Evolutionary conservation across 108 stramenopile genomes (phyloP), one percentile per base, ranked within the genome.

Genomic region (Cyclotella distinguenda): DNA sequence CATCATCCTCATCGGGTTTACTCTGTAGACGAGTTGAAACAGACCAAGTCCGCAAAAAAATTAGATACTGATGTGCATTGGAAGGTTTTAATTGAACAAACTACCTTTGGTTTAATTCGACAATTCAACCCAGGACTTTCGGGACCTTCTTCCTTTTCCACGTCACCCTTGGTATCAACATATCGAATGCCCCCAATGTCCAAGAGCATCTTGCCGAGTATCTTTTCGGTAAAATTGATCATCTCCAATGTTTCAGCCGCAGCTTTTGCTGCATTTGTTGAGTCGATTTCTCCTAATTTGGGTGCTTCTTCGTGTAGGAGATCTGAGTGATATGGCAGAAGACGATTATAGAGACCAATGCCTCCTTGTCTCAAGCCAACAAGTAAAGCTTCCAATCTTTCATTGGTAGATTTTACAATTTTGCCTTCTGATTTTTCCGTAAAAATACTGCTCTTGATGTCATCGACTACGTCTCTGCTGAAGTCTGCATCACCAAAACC

Each of bases 301-400:
- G 82, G 82, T 23, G 68, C 77, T 26, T 75, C 77, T 22, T 39
- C 77, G 45, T 82, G 73, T 3, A 86, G 61, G 9, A 89, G 52
- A 30, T 67, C 42, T 33, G 68, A 59, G 45, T 79, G 77, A 44
- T 81, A 86, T 11, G 84, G 80, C 27, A 79, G 50, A 31, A 89
- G 75, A 32, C 85, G 74, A 43, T 86, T 81, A 56, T 82, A 86
- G 12, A 89, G 79, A 36, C 86, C 78, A 21, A 80, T 79, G 39
- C 86, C 77, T 3, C 87, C 87, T 79, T 85, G 82, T 28, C 86
- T 51, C 12, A 89, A 69, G 9, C 80, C 87, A 26, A 86, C 66
- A 4, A 89, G 81, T 9, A 83, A 81, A 53, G 19, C 66, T 45
- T 85, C 76, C 36, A 89, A 69, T 44, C 84, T 66, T 46, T 81